Base-by-base conservation (phyloP, 2,329 filamentous ascomycete species). In the Annulohypoxylon truncatum region DNA sequence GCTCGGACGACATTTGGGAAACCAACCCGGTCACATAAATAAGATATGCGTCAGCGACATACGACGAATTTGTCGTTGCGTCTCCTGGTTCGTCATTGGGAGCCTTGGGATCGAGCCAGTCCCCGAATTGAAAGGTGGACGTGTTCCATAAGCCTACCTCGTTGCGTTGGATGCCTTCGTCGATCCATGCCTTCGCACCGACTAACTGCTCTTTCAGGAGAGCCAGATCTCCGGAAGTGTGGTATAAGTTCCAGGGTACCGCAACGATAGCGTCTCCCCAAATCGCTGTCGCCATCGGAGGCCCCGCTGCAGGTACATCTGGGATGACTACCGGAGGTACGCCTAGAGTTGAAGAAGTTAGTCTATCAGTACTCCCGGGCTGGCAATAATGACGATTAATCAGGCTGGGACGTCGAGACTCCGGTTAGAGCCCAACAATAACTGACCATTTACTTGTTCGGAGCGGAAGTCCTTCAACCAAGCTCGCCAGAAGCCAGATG, bases 401-500 rank as follows among this genome's bases (percentile, higher is more conserved):
- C n/a, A n/a, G n/a, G n/a, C n/a, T n/a, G n/a, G n/a, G n/a, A n/a
- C n/a, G n/a, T n/a, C n/a, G n/a, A n/a, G n/a, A n/a, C n/a, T n/a
- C n/a, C n/a, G n/a, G n/a, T n/a, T n/a, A n/a, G n/a, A n/a, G n/a
- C 26, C 26, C 26, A 42, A 42, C 9, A 44, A 35, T 13, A 2
- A 68, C 72, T 69, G 24, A 73, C 72, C 71, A 35, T 69, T 59
- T 18, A 76, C 71, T 70, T 75, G 73, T 64, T 79, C 77, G 0
- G 73, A 76, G 57, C 73, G 76, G 1, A 86, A 70, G 59, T 87
- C 85, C 54, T 79, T 76, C 20, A 84, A 77, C 86, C 84, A 89
- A 54, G 72, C 78, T 20, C 76, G 71, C 61, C 85, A 82, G 64
- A 89, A 83, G 0, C 83, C 85, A 0, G 79, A 74, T 1, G 83